phyloP scores from a whole-genome alignment of 139 green algal species.

The Penium margaritaceum region DNA sequence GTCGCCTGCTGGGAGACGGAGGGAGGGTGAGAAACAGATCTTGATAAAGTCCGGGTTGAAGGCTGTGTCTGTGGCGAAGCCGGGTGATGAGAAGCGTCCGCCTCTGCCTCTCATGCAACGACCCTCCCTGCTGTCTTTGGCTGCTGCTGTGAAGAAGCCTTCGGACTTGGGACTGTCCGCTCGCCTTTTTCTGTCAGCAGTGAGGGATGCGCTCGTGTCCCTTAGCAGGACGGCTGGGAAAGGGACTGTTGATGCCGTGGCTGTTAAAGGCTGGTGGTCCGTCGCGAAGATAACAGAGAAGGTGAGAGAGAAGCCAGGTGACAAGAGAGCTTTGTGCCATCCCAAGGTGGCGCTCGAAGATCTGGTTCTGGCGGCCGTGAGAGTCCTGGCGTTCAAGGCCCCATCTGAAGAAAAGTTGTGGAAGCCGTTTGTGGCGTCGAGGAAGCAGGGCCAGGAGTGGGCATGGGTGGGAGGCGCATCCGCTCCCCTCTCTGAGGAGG shows the following conservation, averaged over 20 bases:
- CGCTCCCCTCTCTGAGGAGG: not conserved
- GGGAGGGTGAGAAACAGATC: too few relatives aligned
- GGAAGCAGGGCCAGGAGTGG: conserved; percentile 15
- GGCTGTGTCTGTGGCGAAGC: too few relatives aligned
- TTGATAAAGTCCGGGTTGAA: too few relatives aligned
- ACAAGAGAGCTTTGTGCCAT: conserved; percentile 9
- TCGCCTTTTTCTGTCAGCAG: too few relatives aligned
- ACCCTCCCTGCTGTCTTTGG: too few relatives aligned
- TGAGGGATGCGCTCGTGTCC: not conserved
- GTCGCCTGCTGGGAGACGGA: too few relatives aligned
- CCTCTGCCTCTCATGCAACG: too few relatives aligned
- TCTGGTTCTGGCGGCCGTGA: conserved; percentile 4
- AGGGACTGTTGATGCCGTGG: not conserved
- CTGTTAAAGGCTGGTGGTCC: not conserved
- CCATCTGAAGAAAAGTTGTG: conserved; percentile 1
- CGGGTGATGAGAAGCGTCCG: too few relatives aligned
- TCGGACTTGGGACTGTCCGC: too few relatives aligned
- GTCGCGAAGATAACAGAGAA: conserved; percentile 18
- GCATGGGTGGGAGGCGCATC: conserved; percentile 2
- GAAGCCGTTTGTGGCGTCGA: conserved; percentile 19
- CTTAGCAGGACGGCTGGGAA: not conserved
- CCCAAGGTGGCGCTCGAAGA: not conserved
- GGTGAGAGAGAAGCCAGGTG: conserved; percentile 18
- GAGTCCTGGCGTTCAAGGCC: conserved; percentile 8
- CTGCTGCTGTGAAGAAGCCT: too few relatives aligned